Evolutionary conservation across 306 rosid genomes (phyloP).

Genomic region (Rubus idaeus): DNA sequence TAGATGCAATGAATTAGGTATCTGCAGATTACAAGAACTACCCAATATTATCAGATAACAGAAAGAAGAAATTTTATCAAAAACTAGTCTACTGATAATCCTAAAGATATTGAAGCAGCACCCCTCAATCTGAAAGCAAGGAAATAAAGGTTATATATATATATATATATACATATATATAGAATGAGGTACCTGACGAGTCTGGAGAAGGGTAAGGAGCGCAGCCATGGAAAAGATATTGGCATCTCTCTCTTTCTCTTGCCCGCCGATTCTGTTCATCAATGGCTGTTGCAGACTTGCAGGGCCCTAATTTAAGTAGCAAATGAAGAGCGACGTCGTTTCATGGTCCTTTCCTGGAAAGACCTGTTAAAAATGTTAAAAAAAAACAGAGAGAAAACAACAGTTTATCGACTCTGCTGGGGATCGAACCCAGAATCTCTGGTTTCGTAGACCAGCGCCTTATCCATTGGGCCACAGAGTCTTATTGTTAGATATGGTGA

Average conservation of each 20-base stretch:
- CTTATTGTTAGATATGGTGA: not conserved
- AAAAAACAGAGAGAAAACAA: no score
- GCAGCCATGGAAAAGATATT: conserved; percentile 40
- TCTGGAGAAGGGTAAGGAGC: conserved; percentile 64
- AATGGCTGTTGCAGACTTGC: not conserved
- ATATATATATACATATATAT: no score
- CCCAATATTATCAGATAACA: not conserved
- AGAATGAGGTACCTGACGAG: conserved; percentile 46
- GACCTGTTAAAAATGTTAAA: not conserved
- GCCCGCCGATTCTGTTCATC: conserved; percentile 8
- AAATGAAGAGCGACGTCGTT: not conserved
- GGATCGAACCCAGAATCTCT: conserved; percentile 98
- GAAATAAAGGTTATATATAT: no score
- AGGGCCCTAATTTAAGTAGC: no score
- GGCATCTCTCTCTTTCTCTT: conserved; percentile 26
- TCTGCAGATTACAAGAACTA: not conserved
- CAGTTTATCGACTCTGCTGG: conserved; percentile 38
- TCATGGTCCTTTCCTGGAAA: not conserved
- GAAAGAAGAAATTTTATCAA: not conserved
- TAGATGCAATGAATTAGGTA: not conserved
- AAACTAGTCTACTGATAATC: not conserved
- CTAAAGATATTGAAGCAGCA: no score
- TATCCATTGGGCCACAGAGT: conserved; percentile 80
- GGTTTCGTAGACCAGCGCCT: conserved; percentile 99
- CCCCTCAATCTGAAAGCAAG: no score